phyloP scores from a whole-genome alignment of 192 early-diverging fungal species.

The Coemansia sp. region DNA sequence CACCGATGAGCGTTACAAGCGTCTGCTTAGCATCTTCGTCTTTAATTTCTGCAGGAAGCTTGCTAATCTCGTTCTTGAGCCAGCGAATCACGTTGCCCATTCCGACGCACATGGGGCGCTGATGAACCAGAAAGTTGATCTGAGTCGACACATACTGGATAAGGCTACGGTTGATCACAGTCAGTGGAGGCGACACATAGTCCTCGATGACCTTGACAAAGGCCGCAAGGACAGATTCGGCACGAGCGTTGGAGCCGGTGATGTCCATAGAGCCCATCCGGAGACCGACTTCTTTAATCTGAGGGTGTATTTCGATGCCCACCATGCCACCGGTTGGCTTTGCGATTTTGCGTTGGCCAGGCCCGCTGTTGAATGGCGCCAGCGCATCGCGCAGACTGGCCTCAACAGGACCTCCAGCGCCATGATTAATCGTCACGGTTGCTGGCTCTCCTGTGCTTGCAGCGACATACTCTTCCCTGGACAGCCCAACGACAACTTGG shows the following conservation, averaged over 20 bases:
- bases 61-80: constrained; percentile 83
- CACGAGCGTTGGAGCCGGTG: constrained; percentile 86
- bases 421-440: constrained; percentile 14
- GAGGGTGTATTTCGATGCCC: constrained; percentile 71
- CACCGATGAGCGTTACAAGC: constrained; percentile 73
- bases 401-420: constrained; percentile 14
- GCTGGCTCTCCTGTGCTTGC: constrained; percentile 30
- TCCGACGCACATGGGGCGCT: constrained; percentile 84
- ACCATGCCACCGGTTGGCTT: constrained; percentile 27
- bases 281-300: constrained; percentile 80
- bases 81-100: constrained; percentile 92
- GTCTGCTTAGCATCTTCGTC: constrained; percentile 79
- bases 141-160: constrained; percentile 82
- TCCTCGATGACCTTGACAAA: constrained; percentile 90
- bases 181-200: constrained; percentile 82
- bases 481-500: constrained; percentile 45
- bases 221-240: constrained; percentile 81
- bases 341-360: constrained; percentile 35
- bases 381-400: constrained; percentile 37
- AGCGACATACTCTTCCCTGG: constrained; percentile 36
- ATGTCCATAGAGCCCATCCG: constrained; percentile 86
- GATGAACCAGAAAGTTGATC: constrained; percentile 82
- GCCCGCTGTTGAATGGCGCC: constrained; percentile 41
- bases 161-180: constrained; percentile 77
- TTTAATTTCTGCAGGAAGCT: constrained; percentile 71